These are phyloP conservation scores for Penicillium sp. DNA, from an alignment of 2,329 filamentous ascomycete genomes.

Conservation along the genomic window DNA sequence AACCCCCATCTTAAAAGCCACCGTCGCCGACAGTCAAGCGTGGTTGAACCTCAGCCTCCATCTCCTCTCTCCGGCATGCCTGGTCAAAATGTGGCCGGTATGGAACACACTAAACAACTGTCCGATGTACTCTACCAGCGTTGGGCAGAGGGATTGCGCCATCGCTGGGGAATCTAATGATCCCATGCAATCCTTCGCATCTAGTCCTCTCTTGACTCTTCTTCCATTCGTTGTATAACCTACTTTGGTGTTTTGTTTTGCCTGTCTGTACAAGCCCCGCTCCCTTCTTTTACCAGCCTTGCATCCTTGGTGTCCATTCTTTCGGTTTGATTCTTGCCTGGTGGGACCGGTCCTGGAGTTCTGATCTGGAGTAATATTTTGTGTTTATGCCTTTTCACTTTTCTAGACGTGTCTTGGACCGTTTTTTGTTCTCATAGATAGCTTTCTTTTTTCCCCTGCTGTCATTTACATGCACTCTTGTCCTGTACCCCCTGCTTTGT, in stretches of 20 bases:
- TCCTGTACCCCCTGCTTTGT: not conserved
- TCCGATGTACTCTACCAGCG: conserved; percentile 85
- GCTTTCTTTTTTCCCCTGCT: conserved; percentile 4
- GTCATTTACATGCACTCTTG: conserved; percentile 15
- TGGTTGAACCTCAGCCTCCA: conserved; percentile 35
- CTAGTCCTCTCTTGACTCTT: conserved; percentile 7
- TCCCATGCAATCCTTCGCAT: not conserved
- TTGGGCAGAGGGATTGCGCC: conserved; percentile 78
- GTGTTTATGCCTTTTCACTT: conserved; percentile 12
- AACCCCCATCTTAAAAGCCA: conserved; percentile 83
- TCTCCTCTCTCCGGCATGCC: conserved; percentile 46
- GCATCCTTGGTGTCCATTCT: conserved; percentile 25
- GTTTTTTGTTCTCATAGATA: conserved; percentile 17
- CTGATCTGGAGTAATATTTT: conserved; percentile 22
- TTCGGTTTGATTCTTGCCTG: conserved; percentile 8
- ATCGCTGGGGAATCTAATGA: conserved; percentile 53
- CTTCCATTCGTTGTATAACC: conserved; percentile 29
- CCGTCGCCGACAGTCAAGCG: conserved; percentile 56
- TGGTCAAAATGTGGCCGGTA: conserved; percentile 60
- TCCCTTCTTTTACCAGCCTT: conserved; percentile 10
- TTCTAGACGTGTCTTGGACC: not conserved
- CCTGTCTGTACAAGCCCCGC: conserved; percentile 17
- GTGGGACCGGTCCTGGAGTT: conserved; percentile 19
- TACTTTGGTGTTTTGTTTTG: conserved; percentile 22
- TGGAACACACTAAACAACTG: conserved; percentile 88